A percentile compares a stretch with the other conserved stretches of the same genome.
Evolutionary conservation across 768 basidiomycete species (phyloP).

Genomic region (Rhizopogon roseolus): DNA sequence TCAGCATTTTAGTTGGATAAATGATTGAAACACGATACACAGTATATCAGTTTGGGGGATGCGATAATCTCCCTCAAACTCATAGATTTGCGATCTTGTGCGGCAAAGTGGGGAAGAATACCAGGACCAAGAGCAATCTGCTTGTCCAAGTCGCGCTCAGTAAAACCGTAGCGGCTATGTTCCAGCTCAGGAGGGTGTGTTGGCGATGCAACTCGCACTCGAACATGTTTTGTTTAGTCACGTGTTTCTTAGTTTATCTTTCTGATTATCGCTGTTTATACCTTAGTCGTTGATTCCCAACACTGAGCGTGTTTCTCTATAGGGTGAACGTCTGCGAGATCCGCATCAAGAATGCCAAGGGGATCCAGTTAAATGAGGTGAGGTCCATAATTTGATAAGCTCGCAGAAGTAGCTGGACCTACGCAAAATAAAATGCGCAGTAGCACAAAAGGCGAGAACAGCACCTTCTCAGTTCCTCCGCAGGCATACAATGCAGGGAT

Average conservation of each 20-base stretch:
- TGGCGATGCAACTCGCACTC: too few species aligned
- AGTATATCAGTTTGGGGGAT: conserved; percentile 89
- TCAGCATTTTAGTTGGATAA: not conserved
- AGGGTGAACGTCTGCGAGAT: conserved; percentile 72
- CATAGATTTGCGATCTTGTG: conserved; percentile 82
- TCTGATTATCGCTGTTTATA: too few species aligned
- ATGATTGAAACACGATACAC: conserved; percentile 41
- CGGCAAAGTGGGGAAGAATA: conserved; percentile 93
- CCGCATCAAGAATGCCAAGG: conserved; percentile 86
- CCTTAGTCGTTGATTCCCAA: too few species aligned
- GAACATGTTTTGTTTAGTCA: too few species aligned
- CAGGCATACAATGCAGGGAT: conserved; percentile 68
- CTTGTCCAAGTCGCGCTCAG: conserved; percentile 90
- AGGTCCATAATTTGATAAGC: conserved; percentile 99
- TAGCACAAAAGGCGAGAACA: conserved; percentile 9
- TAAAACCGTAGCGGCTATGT: conserved; percentile 92
- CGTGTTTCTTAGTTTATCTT: too few species aligned
- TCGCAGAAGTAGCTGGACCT: conserved; percentile 97
- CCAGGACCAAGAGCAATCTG: conserved; percentile 94
- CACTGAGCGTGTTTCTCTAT: too few species aligned
- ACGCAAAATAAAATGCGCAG: conserved; percentile 4
- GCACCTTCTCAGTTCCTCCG: conserved; percentile 80
- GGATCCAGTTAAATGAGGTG: conserved; percentile 96
- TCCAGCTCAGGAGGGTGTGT: conserved; percentile 95
- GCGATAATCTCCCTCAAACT: conserved; percentile 88